A percentile compares a stretch with the other conserved stretches of the same genome.
Evolutionary conservation across 2,329 filamentous ascomycete genomes (phyloP).

Genomic region (Arthrobotrys sinensis): DNA sequence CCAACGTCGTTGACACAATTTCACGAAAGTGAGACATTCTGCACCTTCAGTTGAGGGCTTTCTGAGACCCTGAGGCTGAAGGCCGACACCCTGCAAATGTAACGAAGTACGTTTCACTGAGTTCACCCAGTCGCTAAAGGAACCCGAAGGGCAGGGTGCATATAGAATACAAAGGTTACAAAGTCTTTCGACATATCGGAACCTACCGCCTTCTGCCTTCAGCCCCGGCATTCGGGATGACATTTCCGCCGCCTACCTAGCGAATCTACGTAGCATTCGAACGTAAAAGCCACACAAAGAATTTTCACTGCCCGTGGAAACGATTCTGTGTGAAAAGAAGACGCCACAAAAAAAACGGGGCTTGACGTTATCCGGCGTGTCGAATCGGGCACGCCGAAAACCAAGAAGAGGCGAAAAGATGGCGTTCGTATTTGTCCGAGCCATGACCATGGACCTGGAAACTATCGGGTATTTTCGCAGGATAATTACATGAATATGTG

Average conservation of each 20-base stretch:
- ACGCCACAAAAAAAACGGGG: constrained; percentile 18
- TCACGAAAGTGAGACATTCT: constrained; percentile 40
- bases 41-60: constrained; percentile 8
- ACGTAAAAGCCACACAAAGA: constrained; percentile 6
- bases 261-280: constrained; percentile 1
- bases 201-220: constrained; percentile 12
- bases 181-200: constrained; percentile 17
- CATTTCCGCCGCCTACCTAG: constrained; percentile 4
- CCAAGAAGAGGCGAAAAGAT: constrained; percentile 29
- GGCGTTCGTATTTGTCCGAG: constrained; percentile 44
- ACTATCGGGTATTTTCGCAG: constrained; percentile 32
- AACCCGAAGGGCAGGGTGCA: not conserved
- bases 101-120: not conserved
- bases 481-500: not conserved
- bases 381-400: constrained; percentile 55
- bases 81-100: not conserved
- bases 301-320: not conserved
- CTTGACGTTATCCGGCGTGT: constrained; percentile 16
- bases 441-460: constrained; percentile 46
- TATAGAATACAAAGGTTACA: not conserved
- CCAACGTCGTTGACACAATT: constrained; percentile 3
- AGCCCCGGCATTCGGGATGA: constrained; percentile 1
- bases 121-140: no score
- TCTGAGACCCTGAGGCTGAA: constrained; percentile 42
- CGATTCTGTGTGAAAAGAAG: constrained; percentile 8